Evolutionary conservation across 106 monocot genomes (phyloP).

Genomic region (Iris macrosiphon): DNA sequence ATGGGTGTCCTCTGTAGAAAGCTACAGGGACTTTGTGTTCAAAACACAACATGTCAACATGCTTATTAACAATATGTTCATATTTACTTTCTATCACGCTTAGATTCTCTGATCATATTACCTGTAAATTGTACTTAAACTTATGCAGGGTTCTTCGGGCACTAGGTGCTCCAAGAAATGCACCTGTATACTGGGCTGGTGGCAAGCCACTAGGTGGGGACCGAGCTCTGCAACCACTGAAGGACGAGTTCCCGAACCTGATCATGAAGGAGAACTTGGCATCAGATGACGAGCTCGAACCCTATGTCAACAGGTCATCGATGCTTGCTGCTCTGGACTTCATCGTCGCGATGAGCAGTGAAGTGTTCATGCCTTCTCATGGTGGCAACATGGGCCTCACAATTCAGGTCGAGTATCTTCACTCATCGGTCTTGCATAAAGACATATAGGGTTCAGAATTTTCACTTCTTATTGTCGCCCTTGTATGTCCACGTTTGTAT

Average conservation of each 20-base stretch:
- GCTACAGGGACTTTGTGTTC: too few species aligned
- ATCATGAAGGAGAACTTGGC: constrained; percentile 17
- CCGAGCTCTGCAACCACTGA: constrained; percentile 10
- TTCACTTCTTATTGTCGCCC: too few species aligned
- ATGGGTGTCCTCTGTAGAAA: too few species aligned
- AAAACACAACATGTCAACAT: too few species aligned
- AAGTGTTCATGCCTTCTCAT: constrained; percentile 43
- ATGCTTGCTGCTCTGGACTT: constrained; percentile 31
- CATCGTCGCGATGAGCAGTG: constrained; percentile 23
- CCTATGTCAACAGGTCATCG: constrained; percentile 15
- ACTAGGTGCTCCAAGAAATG: constrained; percentile 17
- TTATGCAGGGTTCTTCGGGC: constrained; percentile 25
- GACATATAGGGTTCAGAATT: too few species aligned
- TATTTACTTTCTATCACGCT: too few species aligned
- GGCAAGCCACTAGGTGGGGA: constrained; percentile 34
- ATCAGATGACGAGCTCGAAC: constrained; percentile 12
- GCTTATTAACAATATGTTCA: too few species aligned
- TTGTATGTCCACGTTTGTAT: background rate
- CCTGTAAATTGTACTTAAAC: too few species aligned
- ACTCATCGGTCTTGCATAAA: background rate
- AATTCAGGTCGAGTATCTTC: constrained; percentile 19
- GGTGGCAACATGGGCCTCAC: constrained; percentile 33
- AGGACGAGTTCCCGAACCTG: constrained; percentile 12
- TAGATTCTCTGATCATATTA: too few species aligned
- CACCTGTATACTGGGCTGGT: constrained; percentile 28